phyloP scores from a whole-genome alignment of 352 stramenopile genomes.

The Elongisporangium anandrum region DNA sequence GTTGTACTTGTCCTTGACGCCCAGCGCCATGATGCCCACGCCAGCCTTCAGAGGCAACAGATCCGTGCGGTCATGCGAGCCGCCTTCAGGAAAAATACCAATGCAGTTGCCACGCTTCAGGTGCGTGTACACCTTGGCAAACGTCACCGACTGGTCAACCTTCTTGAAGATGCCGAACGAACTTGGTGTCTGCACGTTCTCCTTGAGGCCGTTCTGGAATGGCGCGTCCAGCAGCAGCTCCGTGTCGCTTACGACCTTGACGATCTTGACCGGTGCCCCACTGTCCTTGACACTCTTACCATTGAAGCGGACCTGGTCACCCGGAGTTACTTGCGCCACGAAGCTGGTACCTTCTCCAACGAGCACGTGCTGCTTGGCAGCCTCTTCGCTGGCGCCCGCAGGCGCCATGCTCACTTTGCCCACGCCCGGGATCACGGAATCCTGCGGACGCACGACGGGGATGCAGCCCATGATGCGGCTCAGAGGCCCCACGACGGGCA shows the following conservation, averaged over 20 bases:
- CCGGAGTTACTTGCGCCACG: constrained; percentile 62
- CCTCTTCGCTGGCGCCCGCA: constrained; percentile 9
- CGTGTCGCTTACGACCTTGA: constrained; percentile 82
- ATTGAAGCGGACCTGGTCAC: constrained; percentile 78
- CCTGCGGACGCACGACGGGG: constrained; percentile 95
- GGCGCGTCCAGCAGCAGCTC: constrained; percentile 62
- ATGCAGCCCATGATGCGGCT: constrained; percentile 94
- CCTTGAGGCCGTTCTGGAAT: constrained; percentile 28
- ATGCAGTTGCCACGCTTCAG: constrained; percentile 89
- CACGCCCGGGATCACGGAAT: constrained; percentile 69
- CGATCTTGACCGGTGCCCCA: constrained; percentile 78
- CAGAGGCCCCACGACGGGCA: constrained; percentile 93
- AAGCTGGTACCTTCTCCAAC: constrained; percentile 70
- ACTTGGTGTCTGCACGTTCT: constrained; percentile 30
- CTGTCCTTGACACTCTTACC: constrained; percentile 79
- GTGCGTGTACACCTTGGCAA: constrained; percentile 89
- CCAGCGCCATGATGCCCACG: constrained; percentile 97
- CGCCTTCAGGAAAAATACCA: constrained; percentile 98
- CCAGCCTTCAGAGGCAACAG: constrained; percentile 97
- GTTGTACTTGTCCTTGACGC: constrained; percentile 95
- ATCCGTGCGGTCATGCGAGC: constrained; percentile 96
- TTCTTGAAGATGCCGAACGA: constrained; percentile 89
- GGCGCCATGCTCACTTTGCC: constrained; percentile 62
- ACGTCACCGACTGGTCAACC: constrained; percentile 91
- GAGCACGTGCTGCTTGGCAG: constrained; percentile 36